Conservation (phyloP, 768 basidiomycete genomes). For the Panaeolus papilionaceus region DNA sequence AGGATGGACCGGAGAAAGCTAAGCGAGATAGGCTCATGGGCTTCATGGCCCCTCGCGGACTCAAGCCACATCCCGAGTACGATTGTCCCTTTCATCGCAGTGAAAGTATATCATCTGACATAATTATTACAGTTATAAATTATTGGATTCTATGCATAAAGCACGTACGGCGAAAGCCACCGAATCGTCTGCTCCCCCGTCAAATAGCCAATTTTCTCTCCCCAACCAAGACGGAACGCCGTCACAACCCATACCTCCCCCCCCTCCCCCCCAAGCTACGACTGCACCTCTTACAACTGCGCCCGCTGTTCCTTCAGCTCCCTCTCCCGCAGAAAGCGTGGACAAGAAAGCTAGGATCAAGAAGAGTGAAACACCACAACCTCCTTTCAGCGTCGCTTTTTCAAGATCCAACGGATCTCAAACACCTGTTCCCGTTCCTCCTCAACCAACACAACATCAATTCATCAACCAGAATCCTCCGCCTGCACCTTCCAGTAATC, state of each 20-base stretch:
- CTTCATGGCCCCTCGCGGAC: constrained; percentile 73
- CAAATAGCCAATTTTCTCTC: constrained; percentile 31
- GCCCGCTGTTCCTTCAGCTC: constrained; percentile 35
- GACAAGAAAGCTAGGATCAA: constrained; percentile 33
- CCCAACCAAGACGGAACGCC: constrained; percentile 28
- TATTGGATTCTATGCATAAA: constrained; percentile 57
- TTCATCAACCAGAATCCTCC: constrained; percentile 42
- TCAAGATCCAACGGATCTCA: constrained; percentile 37
- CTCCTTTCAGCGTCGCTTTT: constrained; percentile 34
- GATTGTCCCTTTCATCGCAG: constrained; percentile 19
- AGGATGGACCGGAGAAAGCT: constrained; percentile 77
- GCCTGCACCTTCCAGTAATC: constrained; percentile 31
- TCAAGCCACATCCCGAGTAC: constrained; percentile 59
- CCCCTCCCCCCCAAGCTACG: constrained; percentile 29
- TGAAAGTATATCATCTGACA: constrained; percentile 11
- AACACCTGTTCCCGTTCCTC: constrained; percentile 40
- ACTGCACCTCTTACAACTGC: constrained; percentile 37
- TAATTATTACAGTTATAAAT: constrained; percentile 51
- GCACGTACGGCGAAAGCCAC: constrained; percentile 29
- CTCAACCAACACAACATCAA: constrained; percentile 38
- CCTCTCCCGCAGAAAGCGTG: constrained; percentile 37
- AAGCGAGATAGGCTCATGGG: constrained; percentile 77
- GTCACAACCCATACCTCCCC: constrained; percentile 28
- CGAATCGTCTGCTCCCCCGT: constrained; percentile 37
- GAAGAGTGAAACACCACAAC: constrained; percentile 35